These are phyloP conservation scores for Plasmodium vivax DNA, from an alignment of 169 alveolate species.

Conservation along the genomic window DNA sequence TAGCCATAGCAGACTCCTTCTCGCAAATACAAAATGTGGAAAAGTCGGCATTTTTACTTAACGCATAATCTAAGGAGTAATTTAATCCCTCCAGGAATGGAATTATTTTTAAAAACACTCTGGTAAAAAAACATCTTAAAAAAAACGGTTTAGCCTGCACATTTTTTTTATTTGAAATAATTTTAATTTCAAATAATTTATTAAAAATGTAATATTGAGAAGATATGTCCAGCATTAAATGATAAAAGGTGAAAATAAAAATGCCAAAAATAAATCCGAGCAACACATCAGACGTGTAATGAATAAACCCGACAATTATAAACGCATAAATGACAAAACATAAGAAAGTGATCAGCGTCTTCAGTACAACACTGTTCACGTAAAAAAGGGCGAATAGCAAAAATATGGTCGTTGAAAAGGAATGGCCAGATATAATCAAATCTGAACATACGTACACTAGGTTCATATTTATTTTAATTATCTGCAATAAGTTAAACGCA, in stretches of 20 bases:
- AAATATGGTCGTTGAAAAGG: slow-evolving; percentile 51
- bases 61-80: slow-evolving; percentile 59
- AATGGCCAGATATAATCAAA: slow-evolving; percentile 66
- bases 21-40: slow-evolving; percentile 54
- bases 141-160: slow-evolving; percentile 64
- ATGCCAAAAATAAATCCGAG: slow-evolving; percentile 38
- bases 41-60: slow-evolving; percentile 24
- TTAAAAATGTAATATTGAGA: slow-evolving; percentile 34
- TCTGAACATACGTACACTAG: slow-evolving; percentile 58
- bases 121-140: slow-evolving; percentile 31
- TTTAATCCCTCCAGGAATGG: slow-evolving; percentile 61
- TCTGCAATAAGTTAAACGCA: slow-evolving; percentile 40
- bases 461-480: slow-evolving; percentile 34
- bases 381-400: slow-evolving; percentile 52
- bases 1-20: not conserved
- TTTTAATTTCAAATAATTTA: slow-evolving; percentile 48
- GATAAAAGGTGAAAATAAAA: slow-evolving; percentile 55
- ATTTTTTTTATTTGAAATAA: slow-evolving; percentile 59
- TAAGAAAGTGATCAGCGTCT: slow-evolving; percentile 5
- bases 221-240: slow-evolving; percentile 46
- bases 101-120: slow-evolving; percentile 40
- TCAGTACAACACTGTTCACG: slow-evolving; percentile 20
- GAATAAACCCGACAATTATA: slow-evolving; percentile 61
- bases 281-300: slow-evolving; percentile 62
- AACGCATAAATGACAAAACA: slow-evolving; percentile 43